Evolutionary conservation across 305 asterid species (phyloP), one percentile per base, ranked within the genome.

Genomic region (Caryopteris hybrid): DNA sequence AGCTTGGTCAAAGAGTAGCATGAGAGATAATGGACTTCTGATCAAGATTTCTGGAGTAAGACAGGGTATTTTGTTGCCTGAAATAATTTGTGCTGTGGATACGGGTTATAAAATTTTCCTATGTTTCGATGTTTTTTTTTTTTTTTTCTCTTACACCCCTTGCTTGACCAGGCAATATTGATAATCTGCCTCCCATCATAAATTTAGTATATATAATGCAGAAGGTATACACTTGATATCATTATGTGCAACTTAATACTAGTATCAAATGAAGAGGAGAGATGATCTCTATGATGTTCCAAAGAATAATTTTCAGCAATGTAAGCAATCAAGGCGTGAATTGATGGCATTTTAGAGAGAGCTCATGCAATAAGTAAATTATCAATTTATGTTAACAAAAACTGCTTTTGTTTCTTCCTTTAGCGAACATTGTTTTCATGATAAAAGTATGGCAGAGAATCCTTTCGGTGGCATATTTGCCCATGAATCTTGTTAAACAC

Each of bases 201-300:
- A 11, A 61, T 27, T 25, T 5, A 17, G 62, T 27, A 8, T 18
- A 18, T 61, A 36, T 3, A 18, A 8, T 9, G n/a, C n/a, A 45
- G 55, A 54, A 54, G 41, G 9, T 45, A 55, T 8, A 43, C 6
- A 41, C 66, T 66, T 58, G 42, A 39, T 38, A n/a, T 34, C 54
- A n/a, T 20, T n/a, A n/a, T n/a, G n/a, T n/a, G n/a, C n/a, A n/a
- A n/a, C 39, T 53, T 23, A 45, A 8, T 12, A 29, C 29, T 47
- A 48, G 11, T 31, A 58, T 58, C 71, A 62, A 22, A 62, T 23
- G n/a, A 11, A n/a, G n/a, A n/a, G n/a, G n/a, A n/a, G n/a, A n/a
- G 9, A 23, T 48, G 12, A 65, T 23, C 59, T 64, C 25, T 39
- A 23, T 27, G 38, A 64, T 36, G 38, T 48, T 71, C 51, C 9